Evolutionary conservation across 176 grass and related monocot species (phyloP).

Genomic region (Aegilops speltoides): DNA sequence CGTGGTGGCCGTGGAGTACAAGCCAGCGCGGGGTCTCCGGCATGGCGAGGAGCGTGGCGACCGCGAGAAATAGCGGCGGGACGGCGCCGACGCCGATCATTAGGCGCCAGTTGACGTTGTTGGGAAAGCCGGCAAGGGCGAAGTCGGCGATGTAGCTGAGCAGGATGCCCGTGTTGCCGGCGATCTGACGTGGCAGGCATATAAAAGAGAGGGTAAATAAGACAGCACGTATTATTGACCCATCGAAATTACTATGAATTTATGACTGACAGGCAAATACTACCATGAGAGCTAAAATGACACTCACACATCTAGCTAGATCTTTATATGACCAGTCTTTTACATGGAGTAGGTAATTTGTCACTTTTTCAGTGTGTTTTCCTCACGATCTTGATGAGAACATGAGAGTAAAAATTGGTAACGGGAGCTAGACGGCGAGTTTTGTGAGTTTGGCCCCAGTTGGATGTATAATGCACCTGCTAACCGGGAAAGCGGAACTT

Average conservation of each 20-base stretch:
- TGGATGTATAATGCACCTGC: no score
- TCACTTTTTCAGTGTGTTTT: neutral
- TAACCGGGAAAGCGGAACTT: neutral
- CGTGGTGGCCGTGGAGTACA: constrained; percentile 50
- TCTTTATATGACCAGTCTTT: no score
- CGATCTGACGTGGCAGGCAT: constrained; percentile 35
- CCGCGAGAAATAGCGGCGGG: constrained; percentile 53
- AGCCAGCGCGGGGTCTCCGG: constrained; percentile 80
- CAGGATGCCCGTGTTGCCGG: constrained; percentile 60
- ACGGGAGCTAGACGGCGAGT: no score
- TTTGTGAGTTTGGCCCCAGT: no score
- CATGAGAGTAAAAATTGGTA: neutral
- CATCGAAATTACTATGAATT: no score
- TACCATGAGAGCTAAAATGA: neutral
- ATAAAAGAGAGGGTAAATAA: neutral
- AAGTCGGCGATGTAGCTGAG: constrained; percentile 71
- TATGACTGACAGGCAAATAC: neutral
- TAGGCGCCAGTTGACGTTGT: constrained; percentile 52
- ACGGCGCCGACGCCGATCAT: constrained; percentile 64
- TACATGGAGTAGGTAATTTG: no score
- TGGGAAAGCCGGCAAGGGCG: constrained; percentile 40
- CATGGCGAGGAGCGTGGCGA: constrained; percentile 40
- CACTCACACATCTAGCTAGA: neutral
- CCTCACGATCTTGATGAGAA: neutral
- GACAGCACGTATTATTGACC: neutral